Evolutionary conservation across 768 basidiomycete genomes (phyloP).

Genomic region (Pilatotrama ljubarskyi): DNA sequence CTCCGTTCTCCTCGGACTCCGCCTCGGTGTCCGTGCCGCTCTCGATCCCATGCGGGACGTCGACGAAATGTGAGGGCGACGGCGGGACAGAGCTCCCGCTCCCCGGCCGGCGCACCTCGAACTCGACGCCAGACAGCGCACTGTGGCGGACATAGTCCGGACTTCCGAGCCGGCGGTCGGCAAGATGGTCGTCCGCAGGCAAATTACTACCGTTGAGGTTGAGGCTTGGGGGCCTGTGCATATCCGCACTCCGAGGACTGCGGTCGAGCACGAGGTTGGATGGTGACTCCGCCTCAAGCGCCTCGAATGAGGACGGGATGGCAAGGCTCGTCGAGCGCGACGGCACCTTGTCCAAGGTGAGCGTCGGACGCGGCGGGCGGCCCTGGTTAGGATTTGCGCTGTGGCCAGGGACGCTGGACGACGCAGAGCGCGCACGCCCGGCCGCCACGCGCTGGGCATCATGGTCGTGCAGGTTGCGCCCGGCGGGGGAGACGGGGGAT

Average conservation of each 20-base stretch:
- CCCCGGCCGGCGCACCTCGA: conserved; percentile 32
- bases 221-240: conserved; percentile 17
- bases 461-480: not conserved
- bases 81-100: conserved; percentile 46
- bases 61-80: conserved; percentile 63
- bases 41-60: conserved; percentile 73
- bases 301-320: conserved; percentile 20
- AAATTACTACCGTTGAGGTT: conserved; percentile 20
- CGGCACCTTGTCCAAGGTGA: conserved; percentile 38
- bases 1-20: conserved; percentile 44
- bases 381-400: not conserved
- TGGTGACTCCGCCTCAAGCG: conserved; percentile 18
- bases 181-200: not conserved
- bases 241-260: conserved; percentile 4
- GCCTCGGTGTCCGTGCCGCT: conserved; percentile 73
- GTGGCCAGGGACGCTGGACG: conserved; percentile 22
- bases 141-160: conserved; percentile 21
- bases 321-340: conserved; percentile 35
- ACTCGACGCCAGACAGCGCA: conserved; percentile 22
- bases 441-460: not conserved
- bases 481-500: conserved; percentile 15
- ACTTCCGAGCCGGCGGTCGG: not conserved
- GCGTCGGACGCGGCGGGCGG: conserved; percentile 28
- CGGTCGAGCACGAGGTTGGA: conserved; percentile 14
- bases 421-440: conserved; percentile 28